Evolutionary conservation across 2,329 filamentous ascomycete species (phyloP), one percentile per base, ranked within the genome.

Genomic region (Incumbomyces lentus): DNA sequence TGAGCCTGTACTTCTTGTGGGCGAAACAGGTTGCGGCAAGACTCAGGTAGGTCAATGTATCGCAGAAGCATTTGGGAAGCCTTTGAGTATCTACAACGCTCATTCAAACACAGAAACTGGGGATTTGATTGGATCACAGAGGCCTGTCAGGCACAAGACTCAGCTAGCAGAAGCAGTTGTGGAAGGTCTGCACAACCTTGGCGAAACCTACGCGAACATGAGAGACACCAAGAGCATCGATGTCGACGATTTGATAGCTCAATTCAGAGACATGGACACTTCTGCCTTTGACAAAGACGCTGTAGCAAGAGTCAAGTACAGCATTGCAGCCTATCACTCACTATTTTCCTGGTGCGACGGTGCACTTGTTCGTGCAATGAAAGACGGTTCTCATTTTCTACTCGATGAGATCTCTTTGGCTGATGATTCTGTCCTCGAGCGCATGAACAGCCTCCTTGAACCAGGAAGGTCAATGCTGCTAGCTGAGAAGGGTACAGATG

Each of bases 81-180:
- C 85, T 52, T 70, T 99, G 33, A 81, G 89, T 55, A 92, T 90
- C 56, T 83, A 98, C 59, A 99, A 98, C 61, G 92, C 93, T 2
- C 93, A 99, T 64, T 90, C 96, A 56, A 99, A 98, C 55, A 89
- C 92, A 0, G 93, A 99, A 63, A 96, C 93, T 0, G 90, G 92
- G 13, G 92, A 99, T 64, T 73, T 99, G 10, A 96, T 99, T 54
- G 92, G 92, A 53, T 92, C 92, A 2, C 92, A 98, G 63, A 73
- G 92, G 49, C 92, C 92, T 2, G 78, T 96, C 17, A 78, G 93
- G 52, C 96, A 96, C 62, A 79, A 89, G 35, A 78, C 81, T 12
- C 78, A 78, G 1, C 78, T 94, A 30, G 68, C 85, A 31, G 78
- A 83, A 22, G 64, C 76, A 1, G 68, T 96, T 26, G 69, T 72